These are phyloP conservation scores for Colletotrichum cereale DNA, from an alignment of 2,329 filamentous ascomycete genomes.

Conservation along the genomic window DNA sequence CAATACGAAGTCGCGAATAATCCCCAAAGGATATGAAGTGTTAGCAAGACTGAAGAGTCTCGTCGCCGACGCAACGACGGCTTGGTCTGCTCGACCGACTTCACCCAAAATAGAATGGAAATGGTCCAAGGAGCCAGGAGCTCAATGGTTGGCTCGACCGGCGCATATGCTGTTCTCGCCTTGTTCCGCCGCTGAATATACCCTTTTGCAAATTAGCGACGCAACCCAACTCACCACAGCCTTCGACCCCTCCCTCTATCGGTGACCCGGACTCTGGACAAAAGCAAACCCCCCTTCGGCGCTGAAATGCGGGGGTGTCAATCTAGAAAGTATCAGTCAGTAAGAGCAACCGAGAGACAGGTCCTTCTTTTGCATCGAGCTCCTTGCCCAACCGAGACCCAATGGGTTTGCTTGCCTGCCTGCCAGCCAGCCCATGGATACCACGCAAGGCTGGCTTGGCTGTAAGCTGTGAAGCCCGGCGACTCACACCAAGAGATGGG, in stretches of 20 bases:
- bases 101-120: constrained; percentile 8
- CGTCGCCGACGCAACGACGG: constrained; percentile 10
- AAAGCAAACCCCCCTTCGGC: constrained; percentile 8
- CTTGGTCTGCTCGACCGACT: neutral
- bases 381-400: constrained; percentile 1
- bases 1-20: neutral
- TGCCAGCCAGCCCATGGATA: neutral
- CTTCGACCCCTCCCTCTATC: neutral
- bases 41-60: neutral
- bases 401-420: neutral
- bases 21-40: neutral
- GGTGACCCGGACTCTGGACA: neutral
- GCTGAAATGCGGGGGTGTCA: neutral
- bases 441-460: constrained; percentile 6
- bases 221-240: constrained; percentile 18
- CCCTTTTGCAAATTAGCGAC: constrained; percentile 20
- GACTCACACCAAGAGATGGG: neutral
- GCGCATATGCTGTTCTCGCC: constrained; percentile 30
- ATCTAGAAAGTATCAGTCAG: constrained; percentile 1
- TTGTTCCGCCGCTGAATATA: constrained; percentile 19
- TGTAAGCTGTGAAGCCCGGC: neutral
- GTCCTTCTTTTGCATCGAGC: neutral
- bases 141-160: constrained; percentile 20
- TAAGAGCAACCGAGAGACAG: constrained; percentile 7
- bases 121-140: neutral